Percentiles rank a stretch among this genome's conserved stretches.
Conservation (phyloP, 352 stramenopile genomes). For the Pythium insidiosum region DNA sequence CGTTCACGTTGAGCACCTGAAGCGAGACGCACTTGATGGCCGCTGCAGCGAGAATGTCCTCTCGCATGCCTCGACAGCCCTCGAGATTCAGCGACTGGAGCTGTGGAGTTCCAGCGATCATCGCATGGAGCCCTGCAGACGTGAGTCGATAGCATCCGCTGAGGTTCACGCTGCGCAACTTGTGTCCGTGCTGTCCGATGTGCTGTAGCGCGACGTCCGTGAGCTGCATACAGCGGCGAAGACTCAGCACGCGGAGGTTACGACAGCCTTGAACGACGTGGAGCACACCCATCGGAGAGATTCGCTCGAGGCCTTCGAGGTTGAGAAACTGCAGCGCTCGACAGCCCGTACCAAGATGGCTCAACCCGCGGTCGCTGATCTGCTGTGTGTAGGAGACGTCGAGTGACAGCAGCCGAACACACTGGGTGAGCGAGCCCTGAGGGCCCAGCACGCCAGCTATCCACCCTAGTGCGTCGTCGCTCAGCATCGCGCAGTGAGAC, state of each 20-base stretch:
- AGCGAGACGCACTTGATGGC: conserved; percentile 43
- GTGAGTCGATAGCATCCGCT: conserved; percentile 53
- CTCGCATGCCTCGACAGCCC: conserved; percentile 54
- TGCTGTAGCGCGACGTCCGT: conserved; percentile 35
- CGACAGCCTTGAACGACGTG: conserved; percentile 40
- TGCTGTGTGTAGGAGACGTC: conserved; percentile 52
- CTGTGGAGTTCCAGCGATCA: conserved; percentile 37
- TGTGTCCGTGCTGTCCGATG: conserved; percentile 33
- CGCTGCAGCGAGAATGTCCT: conserved; percentile 57
- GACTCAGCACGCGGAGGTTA: conserved; percentile 44
- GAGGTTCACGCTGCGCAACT: conserved; percentile 57
- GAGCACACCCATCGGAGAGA: conserved; percentile 39
- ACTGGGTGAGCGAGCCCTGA: conserved; percentile 59
- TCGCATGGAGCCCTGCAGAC: conserved; percentile 34
- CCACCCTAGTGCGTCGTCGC: conserved; percentile 67
- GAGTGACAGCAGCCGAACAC: conserved; percentile 46
- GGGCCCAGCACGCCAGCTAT: conserved; percentile 53
- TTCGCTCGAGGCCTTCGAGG: conserved; percentile 50
- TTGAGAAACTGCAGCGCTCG: conserved; percentile 62
- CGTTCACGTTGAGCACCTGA: conserved; percentile 61
- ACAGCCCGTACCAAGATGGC: conserved; percentile 39
- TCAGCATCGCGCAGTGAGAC: conserved; percentile 44
- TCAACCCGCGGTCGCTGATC: conserved; percentile 54
- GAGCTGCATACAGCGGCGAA: conserved; percentile 56
- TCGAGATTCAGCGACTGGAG: conserved; percentile 66